These are phyloP conservation scores for Cynanchum wilfordii DNA, from an alignment of 257 asterid genomes.

Conservation along the genomic window DNA sequence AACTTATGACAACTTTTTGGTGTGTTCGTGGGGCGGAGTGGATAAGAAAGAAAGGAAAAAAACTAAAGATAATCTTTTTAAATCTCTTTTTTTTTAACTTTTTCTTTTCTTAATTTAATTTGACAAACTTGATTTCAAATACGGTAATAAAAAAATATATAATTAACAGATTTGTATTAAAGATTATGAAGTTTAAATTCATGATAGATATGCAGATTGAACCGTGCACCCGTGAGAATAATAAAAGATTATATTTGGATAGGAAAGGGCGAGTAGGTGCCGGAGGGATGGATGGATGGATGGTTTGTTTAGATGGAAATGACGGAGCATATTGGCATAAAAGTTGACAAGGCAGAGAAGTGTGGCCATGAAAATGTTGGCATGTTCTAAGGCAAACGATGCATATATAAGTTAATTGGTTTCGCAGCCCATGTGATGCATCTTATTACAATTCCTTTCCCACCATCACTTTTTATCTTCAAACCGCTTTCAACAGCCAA, in stretches of 20 bases:
- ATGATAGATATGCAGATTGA: too few species aligned
- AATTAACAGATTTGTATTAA: too few species aligned
- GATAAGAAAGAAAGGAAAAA: neutral
- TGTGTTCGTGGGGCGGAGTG: neutral
- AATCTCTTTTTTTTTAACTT: neutral
- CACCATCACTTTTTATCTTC: slow-evolving; percentile 53
- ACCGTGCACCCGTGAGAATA: too few species aligned
- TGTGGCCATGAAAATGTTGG: slow-evolving; percentile 45
- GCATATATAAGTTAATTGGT: slow-evolving; percentile 30
- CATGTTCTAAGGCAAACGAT: slow-evolving; percentile 39
- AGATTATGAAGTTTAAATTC: too few species aligned
- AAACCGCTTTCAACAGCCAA: slow-evolving; percentile 36
- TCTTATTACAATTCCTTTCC: slow-evolving; percentile 20
- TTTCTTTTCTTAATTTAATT: too few species aligned
- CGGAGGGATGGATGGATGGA: too few species aligned
- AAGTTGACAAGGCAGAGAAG: slow-evolving; percentile 15
- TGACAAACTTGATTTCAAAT: too few species aligned
- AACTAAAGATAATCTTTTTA: slow-evolving; percentile 40
- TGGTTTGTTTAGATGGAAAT: slow-evolving; percentile 31
- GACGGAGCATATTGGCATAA: slow-evolving; percentile 41
- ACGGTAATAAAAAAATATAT: too few species aligned
- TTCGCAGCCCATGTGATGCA: slow-evolving; percentile 70
- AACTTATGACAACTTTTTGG: slow-evolving; percentile 2
- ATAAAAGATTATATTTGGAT: too few species aligned
- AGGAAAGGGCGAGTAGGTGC: too few species aligned